Evolutionary conservation across 2,329 filamentous ascomycete genomes (phyloP).

Genomic region (Paecilomyces niveus): DNA sequence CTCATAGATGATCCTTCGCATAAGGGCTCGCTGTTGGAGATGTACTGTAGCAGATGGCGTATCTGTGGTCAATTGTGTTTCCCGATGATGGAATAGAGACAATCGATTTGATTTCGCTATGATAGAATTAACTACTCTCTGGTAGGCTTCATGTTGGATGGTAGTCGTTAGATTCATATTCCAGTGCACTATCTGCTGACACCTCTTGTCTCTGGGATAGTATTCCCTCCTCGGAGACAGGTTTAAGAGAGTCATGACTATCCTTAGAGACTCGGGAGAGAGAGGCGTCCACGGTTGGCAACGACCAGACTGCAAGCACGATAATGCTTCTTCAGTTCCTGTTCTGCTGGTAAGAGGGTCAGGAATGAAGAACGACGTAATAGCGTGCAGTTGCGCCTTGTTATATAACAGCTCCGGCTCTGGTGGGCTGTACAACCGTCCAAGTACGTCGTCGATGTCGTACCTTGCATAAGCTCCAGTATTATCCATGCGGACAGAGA

Average conservation of each 20-base stretch:
- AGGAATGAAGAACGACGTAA: conserved; percentile 51
- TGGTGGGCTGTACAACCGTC: conserved; percentile 50
- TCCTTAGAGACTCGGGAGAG: not conserved
- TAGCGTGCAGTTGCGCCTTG: conserved; percentile 54
- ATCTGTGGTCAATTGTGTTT: not conserved
- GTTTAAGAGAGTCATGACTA: conserved; percentile 21
- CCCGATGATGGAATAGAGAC: not conserved
- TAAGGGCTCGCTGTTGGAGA: not conserved
- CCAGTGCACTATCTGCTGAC: conserved; percentile 43
- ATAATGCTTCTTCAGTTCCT: conserved; percentile 54
- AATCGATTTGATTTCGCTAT: not conserved
- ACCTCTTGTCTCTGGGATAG: conserved; percentile 36
- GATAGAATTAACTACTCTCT: conserved; percentile 19
- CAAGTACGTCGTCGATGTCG: conserved; percentile 47
- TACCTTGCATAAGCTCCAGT: conserved; percentile 43
- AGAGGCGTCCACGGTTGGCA: conserved; percentile 46
- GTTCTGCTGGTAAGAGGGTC: conserved; percentile 54
- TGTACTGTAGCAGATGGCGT: not conserved
- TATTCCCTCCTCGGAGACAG: conserved; percentile 34
- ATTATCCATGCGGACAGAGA: conserved; percentile 32
- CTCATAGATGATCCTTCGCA: not conserved
- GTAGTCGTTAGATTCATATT: conserved; percentile 27
- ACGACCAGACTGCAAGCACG: conserved; percentile 42
- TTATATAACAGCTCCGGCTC: conserved; percentile 50
- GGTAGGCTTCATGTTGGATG: conserved; percentile 35